Percentiles rank a stretch among this genome's conserved stretches.
phyloP scores from a whole-genome alignment of 2,329 filamentous ascomycete genomes.

The Penicillium nordicum region DNA sequence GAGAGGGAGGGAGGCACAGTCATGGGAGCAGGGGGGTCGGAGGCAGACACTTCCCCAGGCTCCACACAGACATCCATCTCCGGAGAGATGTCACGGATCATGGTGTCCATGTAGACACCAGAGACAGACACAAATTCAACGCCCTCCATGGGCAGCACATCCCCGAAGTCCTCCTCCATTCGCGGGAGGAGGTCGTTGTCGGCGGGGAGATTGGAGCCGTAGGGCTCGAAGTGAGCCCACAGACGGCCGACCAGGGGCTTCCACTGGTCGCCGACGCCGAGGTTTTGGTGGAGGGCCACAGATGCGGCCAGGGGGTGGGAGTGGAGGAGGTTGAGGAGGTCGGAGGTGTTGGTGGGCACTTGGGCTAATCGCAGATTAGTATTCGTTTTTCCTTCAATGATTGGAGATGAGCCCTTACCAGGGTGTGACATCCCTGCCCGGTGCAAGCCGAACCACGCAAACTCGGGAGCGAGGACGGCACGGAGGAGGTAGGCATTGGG shows the following conservation, averaged over 20 bases:
- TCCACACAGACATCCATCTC: constrained; percentile 1
- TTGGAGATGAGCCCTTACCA: background rate
- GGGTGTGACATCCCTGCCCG: constrained; percentile 3
- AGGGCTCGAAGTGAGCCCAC: background rate
- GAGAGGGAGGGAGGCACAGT: background rate
- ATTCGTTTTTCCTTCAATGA: background rate
- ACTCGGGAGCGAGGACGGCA: constrained; percentile 5
- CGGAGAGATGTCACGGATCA: background rate
- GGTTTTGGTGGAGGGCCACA: background rate
- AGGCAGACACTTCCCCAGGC: background rate
- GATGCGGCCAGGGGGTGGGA: background rate
- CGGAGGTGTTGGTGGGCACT: background rate
- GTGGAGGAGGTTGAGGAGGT: background rate
- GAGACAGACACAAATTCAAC: background rate
- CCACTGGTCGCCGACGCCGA: background rate
- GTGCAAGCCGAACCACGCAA: constrained; percentile 8
- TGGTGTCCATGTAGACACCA: background rate
- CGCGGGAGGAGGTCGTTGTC: background rate
- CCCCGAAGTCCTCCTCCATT: background rate
- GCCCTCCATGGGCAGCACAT: background rate
- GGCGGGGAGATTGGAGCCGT: background rate
- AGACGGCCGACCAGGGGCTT: background rate
- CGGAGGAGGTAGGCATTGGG: constrained; percentile 2
- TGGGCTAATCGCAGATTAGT: background rate
- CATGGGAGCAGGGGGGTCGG: background rate